Evolutionary conservation across 1,284 basidiomycete genomes (phyloP).

Genomic region (Pyrrhoderma lamaoense): DNA sequence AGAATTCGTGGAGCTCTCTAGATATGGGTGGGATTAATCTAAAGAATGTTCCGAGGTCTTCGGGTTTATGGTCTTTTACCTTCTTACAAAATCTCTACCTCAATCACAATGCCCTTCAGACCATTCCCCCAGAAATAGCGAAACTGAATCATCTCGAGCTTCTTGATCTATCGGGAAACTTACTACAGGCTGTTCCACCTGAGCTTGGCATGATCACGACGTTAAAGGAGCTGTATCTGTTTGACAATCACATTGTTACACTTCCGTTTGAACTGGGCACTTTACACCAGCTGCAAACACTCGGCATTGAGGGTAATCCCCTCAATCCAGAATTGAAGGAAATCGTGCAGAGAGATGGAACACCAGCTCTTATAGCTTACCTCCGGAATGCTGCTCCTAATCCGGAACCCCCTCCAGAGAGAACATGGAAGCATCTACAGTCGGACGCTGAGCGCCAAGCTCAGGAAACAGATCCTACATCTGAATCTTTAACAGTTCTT

Average conservation of each 20-base stretch:
- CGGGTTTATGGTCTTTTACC: slow-evolving; percentile 86
- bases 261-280: slow-evolving; percentile 88
- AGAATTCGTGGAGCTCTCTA: slow-evolving; percentile 83
- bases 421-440: slow-evolving; percentile 76
- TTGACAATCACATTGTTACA: slow-evolving; percentile 87
- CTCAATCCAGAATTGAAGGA: slow-evolving; percentile 71
- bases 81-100: slow-evolving; percentile 94
- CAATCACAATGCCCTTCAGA: slow-evolving; percentile 87
- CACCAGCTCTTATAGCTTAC: slow-evolving; percentile 78
- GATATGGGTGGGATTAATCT: slow-evolving; percentile 96
- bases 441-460: slow-evolving; percentile 60
- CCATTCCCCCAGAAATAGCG: slow-evolving; percentile 80
- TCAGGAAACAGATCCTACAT: slow-evolving; percentile 45
- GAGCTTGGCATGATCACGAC: slow-evolving; percentile 90
- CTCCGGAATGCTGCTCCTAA: slow-evolving; percentile 85
- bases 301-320: slow-evolving; percentile 96
- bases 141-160: slow-evolving; percentile 83
- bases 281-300: slow-evolving; percentile 86
- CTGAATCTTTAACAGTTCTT: slow-evolving; percentile 75
- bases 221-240: slow-evolving; percentile 89
- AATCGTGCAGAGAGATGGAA: slow-evolving; percentile 91
- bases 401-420: slow-evolving; percentile 76
- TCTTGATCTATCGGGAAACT: slow-evolving; percentile 91
- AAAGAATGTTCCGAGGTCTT: slow-evolving; percentile 80
- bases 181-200: slow-evolving; percentile 70